Evolutionary conservation across 371 early-diverging fungal species (phyloP).

Genomic region (Enterospora canceri): DNA sequence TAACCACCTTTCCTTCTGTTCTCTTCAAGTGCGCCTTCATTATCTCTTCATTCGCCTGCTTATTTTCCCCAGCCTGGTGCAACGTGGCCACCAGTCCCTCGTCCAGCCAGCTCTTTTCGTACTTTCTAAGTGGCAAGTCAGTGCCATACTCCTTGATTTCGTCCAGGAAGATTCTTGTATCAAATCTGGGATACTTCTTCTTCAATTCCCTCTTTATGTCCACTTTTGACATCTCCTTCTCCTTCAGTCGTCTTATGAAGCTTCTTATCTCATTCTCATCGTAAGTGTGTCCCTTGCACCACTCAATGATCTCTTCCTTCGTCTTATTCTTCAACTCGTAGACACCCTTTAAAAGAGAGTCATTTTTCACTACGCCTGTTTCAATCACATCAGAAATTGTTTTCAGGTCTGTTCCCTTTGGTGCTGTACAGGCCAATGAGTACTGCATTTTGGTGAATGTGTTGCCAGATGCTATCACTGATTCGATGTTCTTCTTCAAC

Average conservation of each 20-base stretch:
- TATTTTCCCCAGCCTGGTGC: slow-evolving; percentile 90
- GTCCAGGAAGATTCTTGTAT: slow-evolving; percentile 28
- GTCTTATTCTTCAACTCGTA: slow-evolving; percentile 4
- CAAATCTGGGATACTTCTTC: slow-evolving; percentile 21
- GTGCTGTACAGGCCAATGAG: slow-evolving; percentile 34
- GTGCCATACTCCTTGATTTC: slow-evolving; percentile 14
- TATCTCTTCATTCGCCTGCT: slow-evolving; percentile 76
- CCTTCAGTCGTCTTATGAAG: slow-evolving; percentile 1
- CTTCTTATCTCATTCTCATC: slow-evolving; percentile 14
- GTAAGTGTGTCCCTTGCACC: slow-evolving; percentile 19
- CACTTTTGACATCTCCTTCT: slow-evolving; percentile 13
- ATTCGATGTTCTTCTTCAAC: slow-evolving; percentile 29
- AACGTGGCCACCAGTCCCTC: slow-evolving; percentile 59
- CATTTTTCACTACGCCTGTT: slow-evolving; percentile 24
- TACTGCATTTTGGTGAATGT: slow-evolving; percentile 33
- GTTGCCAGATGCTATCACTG: slow-evolving; percentile 1
- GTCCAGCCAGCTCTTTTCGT: slow-evolving; percentile 20
- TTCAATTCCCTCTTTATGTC: slow-evolving; percentile 32
- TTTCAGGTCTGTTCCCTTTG: slow-evolving; percentile 25
- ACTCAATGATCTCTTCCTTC: slow-evolving; percentile 16
- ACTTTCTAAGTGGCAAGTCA: background rate
- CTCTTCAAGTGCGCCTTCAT: slow-evolving; percentile 77
- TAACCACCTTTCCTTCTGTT: slow-evolving; percentile 80
- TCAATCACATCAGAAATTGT: slow-evolving; percentile 20
- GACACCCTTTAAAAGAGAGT: slow-evolving; percentile 28